phyloP scores from a whole-genome alignment of 169 alveolate genomes.

The Toxoplasma gondii region DNA sequence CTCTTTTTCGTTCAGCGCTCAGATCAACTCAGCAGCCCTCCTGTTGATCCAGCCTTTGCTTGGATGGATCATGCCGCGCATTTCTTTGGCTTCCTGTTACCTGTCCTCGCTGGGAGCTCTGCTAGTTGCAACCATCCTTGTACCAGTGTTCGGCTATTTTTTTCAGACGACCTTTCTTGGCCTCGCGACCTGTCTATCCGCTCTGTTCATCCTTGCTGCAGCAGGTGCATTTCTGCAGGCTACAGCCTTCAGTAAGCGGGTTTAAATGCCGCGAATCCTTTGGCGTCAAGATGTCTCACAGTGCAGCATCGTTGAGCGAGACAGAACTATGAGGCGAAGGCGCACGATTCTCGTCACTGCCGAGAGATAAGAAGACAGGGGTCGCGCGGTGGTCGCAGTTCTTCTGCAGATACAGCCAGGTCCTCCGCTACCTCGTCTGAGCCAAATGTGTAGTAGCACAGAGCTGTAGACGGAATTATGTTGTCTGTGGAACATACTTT shows the following conservation, averaged over 20 bases:
- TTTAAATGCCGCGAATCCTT: background rate
- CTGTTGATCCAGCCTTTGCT: conserved; percentile 11
- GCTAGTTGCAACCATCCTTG: background rate
- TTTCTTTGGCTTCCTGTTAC: conserved; percentile 7
- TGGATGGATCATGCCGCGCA: conserved; percentile 1
- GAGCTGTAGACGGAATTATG: no score
- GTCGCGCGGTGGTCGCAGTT: no score
- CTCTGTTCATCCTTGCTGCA: conserved; percentile 2
- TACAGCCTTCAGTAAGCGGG: background rate
- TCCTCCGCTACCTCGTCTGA: no score
- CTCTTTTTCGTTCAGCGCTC: conserved; percentile 27
- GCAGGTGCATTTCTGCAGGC: background rate
- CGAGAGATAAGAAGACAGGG: no score
- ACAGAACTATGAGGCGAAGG: no score
- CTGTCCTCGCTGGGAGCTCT: background rate
- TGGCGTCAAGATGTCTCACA: no score
- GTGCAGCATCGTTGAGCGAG: no score
- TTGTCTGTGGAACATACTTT: no score
- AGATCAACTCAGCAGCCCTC: conserved; percentile 22
- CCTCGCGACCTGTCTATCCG: background rate
- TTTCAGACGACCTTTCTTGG: background rate
- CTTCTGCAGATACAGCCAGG: no score
- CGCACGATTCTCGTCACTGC: no score
- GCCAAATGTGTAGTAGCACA: no score
- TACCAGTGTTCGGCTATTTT: background rate